Base-by-base conservation (phyloP, 352 stramenopile genomes). In the Globisporangium ultimum region DNA sequence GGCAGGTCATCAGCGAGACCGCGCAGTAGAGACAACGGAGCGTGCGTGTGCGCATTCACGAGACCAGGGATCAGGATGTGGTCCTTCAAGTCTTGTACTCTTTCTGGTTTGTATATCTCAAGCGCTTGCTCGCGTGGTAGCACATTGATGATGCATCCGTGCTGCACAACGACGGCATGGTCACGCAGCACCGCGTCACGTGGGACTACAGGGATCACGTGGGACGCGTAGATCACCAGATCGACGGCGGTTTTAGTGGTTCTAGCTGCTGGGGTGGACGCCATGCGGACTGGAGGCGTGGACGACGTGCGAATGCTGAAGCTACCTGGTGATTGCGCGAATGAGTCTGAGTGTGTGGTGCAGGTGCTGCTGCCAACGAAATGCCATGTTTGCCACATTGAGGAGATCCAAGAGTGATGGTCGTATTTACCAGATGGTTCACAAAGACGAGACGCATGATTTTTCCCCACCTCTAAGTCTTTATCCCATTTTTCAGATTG, bases 1-100 rank as follows among this genome's bases (percentile, higher is more conserved):
- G 68, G 64, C 64, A 93, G 93, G 71, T 97, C 89, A 60, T 96
- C 89, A n/a, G 79, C 76, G 22, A 96, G 79, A 2, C 87, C 89
- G 36, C 87, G 84, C 45, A 97, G 69, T 40, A 95, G 72, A 53
- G 82, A 89, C 85, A 97, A 95, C 43, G 87, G 67, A 15, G 87
- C 72, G 60, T 97, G 89, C 48, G 88, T 93, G 72, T 97, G 89
- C 58, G 78, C 68, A 53, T 97, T 97, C 28, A 97, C 73, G 21
- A 97, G 74, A 6, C 89, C 89, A 0, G 89, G 89, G 50, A 89
- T 83, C 14, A 97, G 63, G 34, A 94, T 90, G 72, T 93, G 84
- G 18, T 82, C 53, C 11, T 40, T 43, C 12, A 90, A 64, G 50
- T 91, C 78, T 17, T 76, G 62, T 46, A 81, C 68, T 13, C 74